Evolutionary conservation across 495 filamentous ascomycete genomes (phyloP).

Genomic region (Penicillium manginii): DNA sequence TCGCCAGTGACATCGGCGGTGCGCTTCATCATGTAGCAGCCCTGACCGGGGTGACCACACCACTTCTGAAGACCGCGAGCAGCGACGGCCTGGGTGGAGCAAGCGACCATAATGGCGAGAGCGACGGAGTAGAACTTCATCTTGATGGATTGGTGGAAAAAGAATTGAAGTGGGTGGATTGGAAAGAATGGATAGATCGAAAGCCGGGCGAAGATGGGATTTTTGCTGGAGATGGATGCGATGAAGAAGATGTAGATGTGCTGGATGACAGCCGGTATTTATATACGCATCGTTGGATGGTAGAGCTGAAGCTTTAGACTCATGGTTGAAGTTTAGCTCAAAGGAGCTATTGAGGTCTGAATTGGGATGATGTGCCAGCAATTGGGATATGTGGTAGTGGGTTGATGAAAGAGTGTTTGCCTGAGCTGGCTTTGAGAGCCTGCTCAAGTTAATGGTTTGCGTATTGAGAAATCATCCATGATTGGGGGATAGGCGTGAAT

Average conservation of each 20-base stretch:
- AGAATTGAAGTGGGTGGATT: not conserved
- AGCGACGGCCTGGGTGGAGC: constrained; percentile 39
- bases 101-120: constrained; percentile 43
- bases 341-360: not conserved
- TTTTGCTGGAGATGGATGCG: constrained; percentile 10
- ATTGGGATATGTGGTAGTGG: too few species aligned
- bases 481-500: too few species aligned
- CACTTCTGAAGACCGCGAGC: constrained; percentile 28
- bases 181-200: constrained; percentile 6
- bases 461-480: too few species aligned
- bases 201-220: constrained; percentile 12
- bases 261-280: constrained; percentile 3
- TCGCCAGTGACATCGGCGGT: constrained; percentile 36
- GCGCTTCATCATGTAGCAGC: constrained; percentile 39
- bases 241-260: constrained; percentile 16
- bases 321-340: too few species aligned
- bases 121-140: constrained; percentile 54
- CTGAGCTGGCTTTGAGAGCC: not conserved
- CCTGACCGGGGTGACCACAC: constrained; percentile 40
- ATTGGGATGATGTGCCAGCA: not conserved
- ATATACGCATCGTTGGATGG: not conserved
- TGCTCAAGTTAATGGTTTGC: too few species aligned
- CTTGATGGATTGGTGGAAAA: constrained; percentile 13
- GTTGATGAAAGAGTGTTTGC: not conserved
- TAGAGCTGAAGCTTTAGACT: not conserved